Evolutionary conservation across 192 early-diverging fungal genomes (phyloP).

Genomic region (Entrophospora sp.): DNA sequence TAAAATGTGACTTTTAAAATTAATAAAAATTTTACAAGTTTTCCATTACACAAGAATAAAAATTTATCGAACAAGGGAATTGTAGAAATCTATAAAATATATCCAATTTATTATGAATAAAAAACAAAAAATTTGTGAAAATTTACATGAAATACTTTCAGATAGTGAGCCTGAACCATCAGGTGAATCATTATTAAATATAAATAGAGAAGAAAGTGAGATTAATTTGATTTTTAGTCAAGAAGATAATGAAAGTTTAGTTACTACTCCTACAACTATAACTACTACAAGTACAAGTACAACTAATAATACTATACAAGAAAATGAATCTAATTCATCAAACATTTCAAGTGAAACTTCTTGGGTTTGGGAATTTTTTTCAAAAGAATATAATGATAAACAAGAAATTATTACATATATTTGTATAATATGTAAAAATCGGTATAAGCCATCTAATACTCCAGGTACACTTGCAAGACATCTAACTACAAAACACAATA

Average conservation of each 20-base stretch:
- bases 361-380: neutral
- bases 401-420: neutral
- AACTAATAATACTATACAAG: too few species aligned
- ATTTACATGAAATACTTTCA: too few species aligned
- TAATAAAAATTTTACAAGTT: too few species aligned
- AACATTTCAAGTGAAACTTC: neutral
- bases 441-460: neutral
- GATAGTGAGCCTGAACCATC: too few species aligned
- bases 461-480: conserved; percentile 2
- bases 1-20: too few species aligned
- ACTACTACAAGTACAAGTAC: neutral
- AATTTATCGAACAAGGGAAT: too few species aligned
- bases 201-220: neutral
- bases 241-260: neutral
- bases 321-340: too few species aligned
- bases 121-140: too few species aligned
- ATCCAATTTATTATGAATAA: too few species aligned
- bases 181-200: too few species aligned
- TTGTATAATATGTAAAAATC: neutral
- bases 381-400: neutral
- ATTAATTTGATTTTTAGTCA: neutral
- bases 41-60: too few species aligned
- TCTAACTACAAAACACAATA: neutral
- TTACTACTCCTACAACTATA: neutral
- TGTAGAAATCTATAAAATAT: too few species aligned